Conservation (phyloP, 192 early-diverging fungal genomes). For the Helicostylum pulchrum region DNA sequence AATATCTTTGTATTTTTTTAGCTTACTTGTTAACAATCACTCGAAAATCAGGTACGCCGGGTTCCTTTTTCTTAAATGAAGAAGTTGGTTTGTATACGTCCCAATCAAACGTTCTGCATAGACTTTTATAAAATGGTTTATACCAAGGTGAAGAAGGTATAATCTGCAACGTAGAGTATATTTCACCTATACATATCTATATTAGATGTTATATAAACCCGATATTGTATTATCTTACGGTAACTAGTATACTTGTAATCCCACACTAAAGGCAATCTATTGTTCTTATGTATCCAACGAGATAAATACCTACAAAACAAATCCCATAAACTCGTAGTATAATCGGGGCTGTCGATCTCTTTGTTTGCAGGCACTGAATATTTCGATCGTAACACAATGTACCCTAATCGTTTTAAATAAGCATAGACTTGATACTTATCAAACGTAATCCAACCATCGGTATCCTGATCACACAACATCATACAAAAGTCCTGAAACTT, state of each 20-base stretch:
- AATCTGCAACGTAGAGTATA: constrained; percentile 17
- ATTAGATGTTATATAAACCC: no score
- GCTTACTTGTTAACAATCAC: constrained; percentile 41
- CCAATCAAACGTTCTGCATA: constrained; percentile 27
- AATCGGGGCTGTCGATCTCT: neutral
- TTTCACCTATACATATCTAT: neutral
- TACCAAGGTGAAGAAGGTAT: constrained; percentile 21
- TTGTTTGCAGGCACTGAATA: neutral
- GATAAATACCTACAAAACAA: neutral
- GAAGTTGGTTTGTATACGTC: constrained; percentile 44
- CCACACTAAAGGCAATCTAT: constrained; percentile 1
- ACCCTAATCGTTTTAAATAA: constrained; percentile 53
- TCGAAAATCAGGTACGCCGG: constrained; percentile 42
- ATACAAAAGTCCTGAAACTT: constrained; percentile 38
- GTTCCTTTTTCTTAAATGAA: constrained; percentile 45
- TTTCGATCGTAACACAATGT: constrained; percentile 38
- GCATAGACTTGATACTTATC: constrained; percentile 47
- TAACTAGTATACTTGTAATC: constrained; percentile 14
- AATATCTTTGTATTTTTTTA: neutral
- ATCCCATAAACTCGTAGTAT: neutral
- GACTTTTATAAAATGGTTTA: constrained; percentile 2
- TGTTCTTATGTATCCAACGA: neutral
- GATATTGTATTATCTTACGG: constrained; percentile 10
- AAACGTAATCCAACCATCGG: constrained; percentile 32
- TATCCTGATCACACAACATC: constrained; percentile 11